Base-by-base conservation (phyloP, 768 basidiomycete genomes). In the Filobasidium floriforme region DNA sequence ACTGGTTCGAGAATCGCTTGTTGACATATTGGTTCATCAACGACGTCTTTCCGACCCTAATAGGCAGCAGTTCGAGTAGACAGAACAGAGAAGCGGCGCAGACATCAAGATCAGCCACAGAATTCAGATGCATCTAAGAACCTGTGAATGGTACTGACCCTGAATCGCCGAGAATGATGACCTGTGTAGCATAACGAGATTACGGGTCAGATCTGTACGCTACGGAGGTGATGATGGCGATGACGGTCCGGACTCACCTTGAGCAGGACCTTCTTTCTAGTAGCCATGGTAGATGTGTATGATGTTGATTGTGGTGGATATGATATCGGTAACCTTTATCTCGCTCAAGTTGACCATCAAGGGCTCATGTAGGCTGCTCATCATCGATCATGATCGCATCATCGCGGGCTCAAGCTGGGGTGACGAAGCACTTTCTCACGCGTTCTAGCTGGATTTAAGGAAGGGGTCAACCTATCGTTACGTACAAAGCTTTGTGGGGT, bases 1-100 rank as follows among this genome's bases (percentile, higher is more conserved):
- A 99, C 82, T 97, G 94, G 81, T 93, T 96, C 80, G 89, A 92
- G 81, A 98, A 99, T 69, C 96, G 89, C 81, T 97, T 98, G 86
- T 97, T 98, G 71, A 99, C 96, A 82, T 96, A 98, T 81, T 99
- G 96, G 83, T 97, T 97, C 96, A 99, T 99, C 74, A 99, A 88
- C 32, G 94, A 98, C 49, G 96, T 98, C 88, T 98, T 98, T 51
- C 93, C 94, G 79, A 97, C 94, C 66, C 93, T 93, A 9, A 61
- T 32, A 32, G 7, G 15, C 10, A 9, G 19, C 14, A 7, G 29
- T 26, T 32, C 54, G 40, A 15, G 11, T 24, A 51, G 37, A 37
- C 73, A 44, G 29, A 28, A 37, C 28, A 32, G 51, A 19, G 41
- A 18, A 59, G 15, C 7, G 43, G 3, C 32, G 4, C 32, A 9